Percentiles rank a stretch among this genome's conserved stretches.
Evolutionary conservation across 345 rosid species (phyloP).

Genomic region (Odontarrhena argentea): DNA sequence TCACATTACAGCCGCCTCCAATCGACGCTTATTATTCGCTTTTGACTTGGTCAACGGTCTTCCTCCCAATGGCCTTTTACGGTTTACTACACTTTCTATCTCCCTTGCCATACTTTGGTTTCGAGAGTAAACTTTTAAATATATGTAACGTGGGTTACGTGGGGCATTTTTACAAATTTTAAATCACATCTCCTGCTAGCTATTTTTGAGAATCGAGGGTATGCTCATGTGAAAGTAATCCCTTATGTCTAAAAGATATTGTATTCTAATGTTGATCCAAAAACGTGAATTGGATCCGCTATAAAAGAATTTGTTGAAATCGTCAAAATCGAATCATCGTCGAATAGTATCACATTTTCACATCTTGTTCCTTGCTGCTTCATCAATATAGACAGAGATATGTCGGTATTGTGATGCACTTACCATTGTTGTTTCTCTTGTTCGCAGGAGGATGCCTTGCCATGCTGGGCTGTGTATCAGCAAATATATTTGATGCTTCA

Average conservation of each 20-base stretch:
- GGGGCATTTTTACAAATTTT: too few species aligned
- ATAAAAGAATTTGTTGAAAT: too few species aligned
- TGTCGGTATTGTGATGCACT: not conserved
- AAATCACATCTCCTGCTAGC: too few species aligned
- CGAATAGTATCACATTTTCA: too few species aligned
- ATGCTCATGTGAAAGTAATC: too few species aligned
- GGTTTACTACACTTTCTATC: conserved; percentile 3
- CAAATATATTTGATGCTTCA: not conserved
- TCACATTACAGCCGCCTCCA: conserved; percentile 54
- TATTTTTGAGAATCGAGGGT: too few species aligned
- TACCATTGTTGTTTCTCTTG: conserved; percentile 1
- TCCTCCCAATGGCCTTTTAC: conserved; percentile 21
- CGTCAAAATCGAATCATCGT: too few species aligned
- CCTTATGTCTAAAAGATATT: too few species aligned
- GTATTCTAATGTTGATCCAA: too few species aligned
- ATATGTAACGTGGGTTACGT: too few species aligned
- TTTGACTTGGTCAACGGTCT: conserved; percentile 41
- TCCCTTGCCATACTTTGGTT: not conserved
- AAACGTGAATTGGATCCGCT: too few species aligned
- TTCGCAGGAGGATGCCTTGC: conserved; percentile 3
- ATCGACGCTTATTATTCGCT: conserved; percentile 42
- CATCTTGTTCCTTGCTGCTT: not conserved
- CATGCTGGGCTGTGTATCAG: conserved; percentile 1
- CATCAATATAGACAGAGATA: not conserved
- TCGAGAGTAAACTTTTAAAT: too few species aligned